Conservation (phyloP, 331 rosid genomes). For the Phaseolus coccineus region DNA sequence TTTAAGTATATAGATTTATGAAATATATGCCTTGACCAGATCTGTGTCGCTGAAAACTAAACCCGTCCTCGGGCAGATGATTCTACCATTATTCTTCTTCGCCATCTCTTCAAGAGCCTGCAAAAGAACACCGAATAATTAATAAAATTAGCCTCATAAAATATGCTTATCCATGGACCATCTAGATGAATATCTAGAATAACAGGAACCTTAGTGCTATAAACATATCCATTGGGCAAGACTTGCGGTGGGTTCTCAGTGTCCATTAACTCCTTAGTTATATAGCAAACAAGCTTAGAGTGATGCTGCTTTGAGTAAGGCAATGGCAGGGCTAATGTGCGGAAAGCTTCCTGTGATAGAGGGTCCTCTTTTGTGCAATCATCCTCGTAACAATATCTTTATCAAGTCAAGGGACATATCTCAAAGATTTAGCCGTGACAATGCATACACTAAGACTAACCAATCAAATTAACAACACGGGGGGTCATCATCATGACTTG, state of each 20-base stretch:
- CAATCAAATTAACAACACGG: neutral
- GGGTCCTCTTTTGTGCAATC: conserved; percentile 98
- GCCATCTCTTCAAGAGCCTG: conserved; percentile 99
- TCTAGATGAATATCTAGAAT: conserved; percentile 16
- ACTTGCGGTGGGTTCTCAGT: conserved; percentile 97
- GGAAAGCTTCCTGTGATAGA: conserved; percentile 86
- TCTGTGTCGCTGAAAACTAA: conserved; percentile 63
- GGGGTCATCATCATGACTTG: neutral
- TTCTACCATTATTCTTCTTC: conserved; percentile 76
- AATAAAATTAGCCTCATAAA: neutral
- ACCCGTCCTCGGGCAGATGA: conserved; percentile 90
- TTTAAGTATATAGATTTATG: conserved; percentile 47
- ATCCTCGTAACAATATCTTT: conserved; percentile 88
- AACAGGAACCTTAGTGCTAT: conserved; percentile 79
- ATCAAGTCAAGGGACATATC: conserved; percentile 66
- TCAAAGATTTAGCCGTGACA: conserved; percentile 27
- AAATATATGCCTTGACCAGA: conserved; percentile 85
- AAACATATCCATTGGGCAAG: conserved; percentile 93
- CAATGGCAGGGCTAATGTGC: conserved; percentile 79
- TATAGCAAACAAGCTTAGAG: conserved; percentile 96
- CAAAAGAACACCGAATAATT: conserved; percentile 35
- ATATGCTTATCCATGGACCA: neutral
- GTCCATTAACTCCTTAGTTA: conserved; percentile 97
- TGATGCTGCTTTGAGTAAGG: conserved; percentile 98
- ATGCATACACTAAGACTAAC: conserved; percentile 13